These are phyloP conservation scores for Trichophyton benhamiae DNA, from an alignment of 2,329 filamentous ascomycete species.

Conservation along the genomic window DNA sequence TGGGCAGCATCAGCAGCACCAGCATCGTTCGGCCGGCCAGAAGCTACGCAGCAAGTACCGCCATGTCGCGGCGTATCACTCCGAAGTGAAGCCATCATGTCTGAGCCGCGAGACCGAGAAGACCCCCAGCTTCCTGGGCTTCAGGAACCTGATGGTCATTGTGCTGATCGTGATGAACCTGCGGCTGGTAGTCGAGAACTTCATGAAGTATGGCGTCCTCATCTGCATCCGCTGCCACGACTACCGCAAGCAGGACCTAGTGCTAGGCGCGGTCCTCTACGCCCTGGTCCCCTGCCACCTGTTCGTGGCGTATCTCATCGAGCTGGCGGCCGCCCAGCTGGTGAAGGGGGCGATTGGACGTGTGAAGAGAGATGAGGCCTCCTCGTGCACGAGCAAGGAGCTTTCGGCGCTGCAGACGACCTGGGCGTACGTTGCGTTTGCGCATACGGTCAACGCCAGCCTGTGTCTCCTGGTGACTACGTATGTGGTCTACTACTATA, in stretches of 20 bases:
- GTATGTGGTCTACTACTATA: constrained; percentile 74
- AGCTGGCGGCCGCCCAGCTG: constrained; percentile 67
- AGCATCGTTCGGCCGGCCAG: neutral
- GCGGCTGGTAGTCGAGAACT: constrained; percentile 90
- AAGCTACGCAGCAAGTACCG: constrained; percentile 57
- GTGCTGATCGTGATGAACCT: constrained; percentile 86
- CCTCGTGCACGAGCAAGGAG: constrained; percentile 41
- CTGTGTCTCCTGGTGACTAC: constrained; percentile 70
- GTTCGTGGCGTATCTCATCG: constrained; percentile 80
- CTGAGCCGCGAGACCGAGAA: constrained; percentile 68
- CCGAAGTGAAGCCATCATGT: constrained; percentile 57
- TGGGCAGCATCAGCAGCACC: neutral
- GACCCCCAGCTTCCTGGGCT: constrained; percentile 78
- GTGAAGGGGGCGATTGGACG: constrained; percentile 56
- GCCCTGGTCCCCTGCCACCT: constrained; percentile 82
- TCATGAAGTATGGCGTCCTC: constrained; percentile 93
- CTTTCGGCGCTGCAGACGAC: constrained; percentile 27
- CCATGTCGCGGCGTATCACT: constrained; percentile 81
- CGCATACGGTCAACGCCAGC: constrained; percentile 73
- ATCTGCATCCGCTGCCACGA: constrained; percentile 87
- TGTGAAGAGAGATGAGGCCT: constrained; percentile 40
- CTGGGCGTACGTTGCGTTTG: constrained; percentile 69
- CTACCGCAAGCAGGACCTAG: constrained; percentile 64
- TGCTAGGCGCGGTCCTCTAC: constrained; percentile 66
- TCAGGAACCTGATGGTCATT: constrained; percentile 91